phyloP scores from a whole-genome alignment of 1,284 basidiomycete genomes.

The Polyporus tsugae region DNA sequence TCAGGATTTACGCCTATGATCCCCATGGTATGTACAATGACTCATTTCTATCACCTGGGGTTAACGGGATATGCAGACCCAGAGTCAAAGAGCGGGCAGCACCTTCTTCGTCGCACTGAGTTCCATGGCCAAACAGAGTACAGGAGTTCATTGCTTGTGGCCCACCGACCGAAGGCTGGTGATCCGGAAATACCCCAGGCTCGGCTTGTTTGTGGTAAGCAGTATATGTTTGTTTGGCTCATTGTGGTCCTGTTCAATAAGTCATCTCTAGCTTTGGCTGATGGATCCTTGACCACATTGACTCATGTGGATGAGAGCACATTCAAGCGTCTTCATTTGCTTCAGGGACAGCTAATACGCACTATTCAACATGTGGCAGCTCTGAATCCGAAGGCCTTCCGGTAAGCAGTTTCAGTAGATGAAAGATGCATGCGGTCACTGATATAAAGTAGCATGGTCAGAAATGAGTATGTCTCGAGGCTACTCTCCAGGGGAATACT shows the following conservation, averaged over 20 bases:
- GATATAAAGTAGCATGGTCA: conserved; percentile 71
- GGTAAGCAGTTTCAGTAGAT: conserved; percentile 57
- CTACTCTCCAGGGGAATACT: conserved; percentile 87
- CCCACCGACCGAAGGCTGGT: conserved; percentile 68
- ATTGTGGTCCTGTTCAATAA: conserved; percentile 13
- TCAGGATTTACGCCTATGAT: conserved; percentile 89
- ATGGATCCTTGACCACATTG: conserved; percentile 84
- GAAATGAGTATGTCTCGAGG: conserved; percentile 87
- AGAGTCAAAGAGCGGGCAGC: conserved; percentile 86
- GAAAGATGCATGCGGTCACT: background rate
- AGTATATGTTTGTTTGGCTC: conserved; percentile 20
- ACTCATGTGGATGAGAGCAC: conserved; percentile 82
- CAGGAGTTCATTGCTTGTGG: conserved; percentile 75
- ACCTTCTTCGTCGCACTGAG: conserved; percentile 84
- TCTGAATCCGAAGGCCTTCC: conserved; percentile 90
- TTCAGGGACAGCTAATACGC: conserved; percentile 90
- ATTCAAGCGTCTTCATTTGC: conserved; percentile 84
- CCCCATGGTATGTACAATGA: conserved; percentile 69
- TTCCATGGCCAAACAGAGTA: conserved; percentile 84
- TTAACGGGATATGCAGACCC: conserved; percentile 64
- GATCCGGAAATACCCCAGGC: conserved; percentile 79
- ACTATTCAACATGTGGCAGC: conserved; percentile 93
- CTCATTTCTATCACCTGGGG: conserved; percentile 5
- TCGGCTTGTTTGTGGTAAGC: conserved; percentile 77
- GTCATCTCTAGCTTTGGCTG: conserved; percentile 64